A percentile compares a stretch with the other conserved stretches of the same genome.
Evolutionary conservation across 768 basidiomycete species (phyloP).

Genomic region (Calocera viscosa): DNA sequence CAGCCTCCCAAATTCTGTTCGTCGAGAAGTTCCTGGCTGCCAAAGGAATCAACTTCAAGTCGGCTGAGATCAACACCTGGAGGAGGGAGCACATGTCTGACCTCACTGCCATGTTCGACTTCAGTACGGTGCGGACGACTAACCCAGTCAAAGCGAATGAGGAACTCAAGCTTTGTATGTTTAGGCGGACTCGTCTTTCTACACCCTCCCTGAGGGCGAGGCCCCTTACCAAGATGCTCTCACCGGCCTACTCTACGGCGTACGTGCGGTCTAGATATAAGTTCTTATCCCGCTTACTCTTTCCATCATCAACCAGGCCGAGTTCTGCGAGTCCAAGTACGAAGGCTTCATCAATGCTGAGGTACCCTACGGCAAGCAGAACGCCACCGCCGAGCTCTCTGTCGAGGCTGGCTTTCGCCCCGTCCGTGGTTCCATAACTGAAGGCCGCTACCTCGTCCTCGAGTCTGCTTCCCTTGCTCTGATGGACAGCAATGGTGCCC

Average conservation of each 20-base stretch:
- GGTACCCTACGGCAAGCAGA: neutral
- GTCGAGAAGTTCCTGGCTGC: constrained; percentile 10
- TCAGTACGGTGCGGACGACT: neutral
- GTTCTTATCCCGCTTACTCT: neutral
- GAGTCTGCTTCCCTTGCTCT: constrained; percentile 7
- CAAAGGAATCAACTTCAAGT: neutral
- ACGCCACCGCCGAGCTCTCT: neutral
- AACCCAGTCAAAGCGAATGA: neutral
- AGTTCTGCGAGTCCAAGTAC: neutral
- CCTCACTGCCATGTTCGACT: constrained; percentile 9
- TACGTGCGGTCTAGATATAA: neutral
- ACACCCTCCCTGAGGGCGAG: neutral
- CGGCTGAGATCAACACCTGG: constrained; percentile 9
- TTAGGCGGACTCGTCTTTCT: neutral
- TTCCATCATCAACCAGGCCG: neutral
- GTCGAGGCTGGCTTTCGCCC: constrained; percentile 7
- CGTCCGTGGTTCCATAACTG: constrained; percentile 10
- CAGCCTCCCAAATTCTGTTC: neutral
- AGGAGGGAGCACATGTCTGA: constrained; percentile 12
- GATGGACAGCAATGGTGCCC: neutral
- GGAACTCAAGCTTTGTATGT: neutral
- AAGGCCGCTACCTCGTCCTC: constrained; percentile 10
- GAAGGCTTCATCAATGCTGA: neutral
- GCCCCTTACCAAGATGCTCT: neutral
- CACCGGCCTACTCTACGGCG: neutral